Base-by-base conservation (phyloP, 371 early-diverging fungal genomes). In the Thermomucor indicae-seudaticae region DNA sequence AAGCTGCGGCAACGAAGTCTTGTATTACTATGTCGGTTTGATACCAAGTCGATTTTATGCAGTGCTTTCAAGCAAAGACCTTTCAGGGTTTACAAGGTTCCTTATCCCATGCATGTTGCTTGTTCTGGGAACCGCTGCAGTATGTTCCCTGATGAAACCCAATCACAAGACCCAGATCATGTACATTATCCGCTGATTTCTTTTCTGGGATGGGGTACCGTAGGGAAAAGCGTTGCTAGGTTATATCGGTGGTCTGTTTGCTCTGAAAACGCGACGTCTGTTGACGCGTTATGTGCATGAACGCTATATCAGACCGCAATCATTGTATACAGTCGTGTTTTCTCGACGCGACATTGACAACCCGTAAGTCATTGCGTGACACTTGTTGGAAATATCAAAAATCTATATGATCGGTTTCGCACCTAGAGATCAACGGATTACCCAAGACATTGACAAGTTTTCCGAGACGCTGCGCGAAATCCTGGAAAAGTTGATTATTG, bases 391-490 rank as follows among this genome's bases (percentile, higher is more conserved):
- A 48, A n/a, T 19, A 16, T 12, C 16, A 24, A 23, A 14, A 20
- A 32, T 10, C 31, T 8, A 23, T 24, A 20, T 4, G 2, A 24
- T 11, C 23, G 11, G 20, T 44, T 17, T 23, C 5, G 12, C 6
- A 12, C n/a, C 14, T 42, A 86, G 86, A 4, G 95, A 96, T 60
- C 93, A 93, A 64, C 85, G 95, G 6, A 90, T 94, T 37, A 79
- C 94, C 4, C 92, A 92, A 58, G 96, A 96, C 63, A 78, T 91
- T 11, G 92, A 90, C 54, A 85, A 86, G 50, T 80, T 96, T 37
- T 51, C 90, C 6, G 78, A 78, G 10, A 58, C 81, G 34, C 46
- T 85, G 11, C 72, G 80, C 3, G 59, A 76, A 16, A 79, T 91
- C 25, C 53, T 87, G n/a, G 74, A 88, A 19, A 72, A 80, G 14